Base-by-base conservation (phyloP, 2,329 filamentous ascomycete genomes). In the Pyricularia sp. region DNA sequence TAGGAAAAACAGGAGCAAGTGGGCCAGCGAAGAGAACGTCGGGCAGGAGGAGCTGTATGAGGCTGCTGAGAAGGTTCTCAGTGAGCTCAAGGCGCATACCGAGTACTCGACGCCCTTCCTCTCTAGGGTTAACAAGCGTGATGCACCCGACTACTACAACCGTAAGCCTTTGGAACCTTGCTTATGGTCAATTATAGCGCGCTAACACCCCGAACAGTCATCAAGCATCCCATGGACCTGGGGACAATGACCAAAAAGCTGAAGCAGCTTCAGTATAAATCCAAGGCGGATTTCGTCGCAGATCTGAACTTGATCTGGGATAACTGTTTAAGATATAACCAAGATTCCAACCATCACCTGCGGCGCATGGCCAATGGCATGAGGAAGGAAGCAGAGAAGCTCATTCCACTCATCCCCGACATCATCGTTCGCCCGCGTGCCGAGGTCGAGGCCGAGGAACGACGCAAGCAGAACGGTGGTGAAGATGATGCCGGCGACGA, bases 181-280 rank as follows among this genome's bases (percentile, higher is more conserved):
- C 14, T 20, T 17, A n/a, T 26, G 11, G 42, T 61, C 17, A 55
- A 33, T 55, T 3, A 28, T 26, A 30, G 20, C 7, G 20, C 28
- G 55, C 66, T 67, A 61, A 67, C 42, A 36, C 26, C 17, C 3
- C 17, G 23, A 30, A 64, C 59, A 68, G 66, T 92, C 72, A 97
- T 98, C 80, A 97, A 96, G 80, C 91, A 94, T 65, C 95, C 95
- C 1, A 99, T 99, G 95, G 95, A 99, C 77, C 88, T 99, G 69
- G 95, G 95, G 55, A 90, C 90, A 65, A 98, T 99, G 93, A 97
- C 96, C 71, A 99, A 99, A 82, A 99, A 98, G 81, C 87, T 99
- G 68, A 94, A 94, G 77, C 85, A 86, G 11, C 80, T 93, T 50
- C 85, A 85, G 55, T 95, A 92, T 80, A 94, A 92, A 77, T 94